phyloP scores from a whole-genome alignment of 805 yeast species.

The Lachancea quebecensis region DNA sequence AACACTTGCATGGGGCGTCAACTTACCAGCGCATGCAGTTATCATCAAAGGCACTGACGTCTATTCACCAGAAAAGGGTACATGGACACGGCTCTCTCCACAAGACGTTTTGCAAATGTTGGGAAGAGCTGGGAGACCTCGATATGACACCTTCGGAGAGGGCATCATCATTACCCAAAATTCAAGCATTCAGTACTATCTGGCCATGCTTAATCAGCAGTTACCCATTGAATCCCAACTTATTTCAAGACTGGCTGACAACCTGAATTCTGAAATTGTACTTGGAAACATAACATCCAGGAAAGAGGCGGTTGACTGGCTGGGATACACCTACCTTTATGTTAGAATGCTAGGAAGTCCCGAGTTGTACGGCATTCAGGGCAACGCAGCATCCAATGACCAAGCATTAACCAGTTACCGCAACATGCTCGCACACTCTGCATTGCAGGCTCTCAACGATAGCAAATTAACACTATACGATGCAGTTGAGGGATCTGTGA shows the following conservation, averaged over 20 bases:
- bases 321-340: conserved; percentile 69
- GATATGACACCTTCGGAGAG: conserved; percentile 87
- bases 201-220: conserved; percentile 86
- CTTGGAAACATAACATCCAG: conserved; percentile 55
- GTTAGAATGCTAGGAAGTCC: conserved; percentile 76
- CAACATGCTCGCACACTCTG: conserved; percentile 68
- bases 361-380: conserved; percentile 64
- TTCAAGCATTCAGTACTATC: conserved; percentile 76
- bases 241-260: conserved; percentile 62
- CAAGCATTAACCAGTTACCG: conserved; percentile 44
- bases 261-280: conserved; percentile 80
- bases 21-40: conserved; percentile 91
- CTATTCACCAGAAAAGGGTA: conserved; percentile 83
- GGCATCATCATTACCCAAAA: conserved; percentile 90
- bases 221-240: conserved; percentile 89
- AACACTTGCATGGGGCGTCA: conserved; percentile 96
- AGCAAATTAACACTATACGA: conserved; percentile 58
- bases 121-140: conserved; percentile 97
- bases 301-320: conserved; percentile 73
- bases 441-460: conserved; percentile 50
- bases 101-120: conserved; percentile 95
- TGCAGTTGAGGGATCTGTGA: conserved; percentile 39
- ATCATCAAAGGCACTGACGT: conserved; percentile 90
- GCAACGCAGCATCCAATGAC: conserved; percentile 48
- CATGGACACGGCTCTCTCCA: conserved; percentile 87